Evolutionary conservation across 495 filamentous ascomycete species (phyloP).

Genomic region (Podospora australis): DNA sequence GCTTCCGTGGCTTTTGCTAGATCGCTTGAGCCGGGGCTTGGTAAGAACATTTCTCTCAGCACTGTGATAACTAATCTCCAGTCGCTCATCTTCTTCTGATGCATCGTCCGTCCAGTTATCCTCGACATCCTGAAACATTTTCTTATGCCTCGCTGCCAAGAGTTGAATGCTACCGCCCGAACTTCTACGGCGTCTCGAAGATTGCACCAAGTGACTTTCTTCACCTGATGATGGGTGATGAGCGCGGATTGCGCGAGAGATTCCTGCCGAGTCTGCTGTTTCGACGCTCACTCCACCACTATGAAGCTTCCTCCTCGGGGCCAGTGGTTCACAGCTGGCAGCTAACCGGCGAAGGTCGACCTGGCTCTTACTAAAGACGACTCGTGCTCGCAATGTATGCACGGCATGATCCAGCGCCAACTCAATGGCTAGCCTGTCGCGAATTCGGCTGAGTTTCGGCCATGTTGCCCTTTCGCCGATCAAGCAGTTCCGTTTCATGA

Average conservation of each 20-base stretch:
- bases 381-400: slow-evolving; percentile 62
- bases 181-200: slow-evolving; percentile 14
- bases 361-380: slow-evolving; percentile 74
- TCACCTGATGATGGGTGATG: slow-evolving; percentile 10
- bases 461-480: slow-evolving; percentile 82
- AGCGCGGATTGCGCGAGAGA: not conserved
- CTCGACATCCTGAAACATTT: slow-evolving; percentile 12
- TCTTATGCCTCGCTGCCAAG: slow-evolving; percentile 19
- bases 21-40: slow-evolving; percentile 26
- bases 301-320: not conserved
- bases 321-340: slow-evolving; percentile 19
- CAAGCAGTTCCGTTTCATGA: slow-evolving; percentile 71
- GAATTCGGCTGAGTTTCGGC: slow-evolving; percentile 76
- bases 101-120: slow-evolving; percentile 28
- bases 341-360: slow-evolving; percentile 50
- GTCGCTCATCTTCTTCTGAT: slow-evolving; percentile 37
- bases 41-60: not conserved
- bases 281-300: slow-evolving; percentile 8
- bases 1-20: slow-evolving; percentile 19
- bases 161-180: slow-evolving; percentile 26
- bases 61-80: slow-evolving; percentile 27
- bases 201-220: slow-evolving; percentile 5
- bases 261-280: not conserved
- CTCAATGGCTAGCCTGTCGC: slow-evolving; percentile 81
- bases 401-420: slow-evolving; percentile 79